Evolutionary conservation across 2,329 filamentous ascomycete genomes (phyloP), one percentile per base, ranked within the genome.

Genomic region (Verticillium nubilum): DNA sequence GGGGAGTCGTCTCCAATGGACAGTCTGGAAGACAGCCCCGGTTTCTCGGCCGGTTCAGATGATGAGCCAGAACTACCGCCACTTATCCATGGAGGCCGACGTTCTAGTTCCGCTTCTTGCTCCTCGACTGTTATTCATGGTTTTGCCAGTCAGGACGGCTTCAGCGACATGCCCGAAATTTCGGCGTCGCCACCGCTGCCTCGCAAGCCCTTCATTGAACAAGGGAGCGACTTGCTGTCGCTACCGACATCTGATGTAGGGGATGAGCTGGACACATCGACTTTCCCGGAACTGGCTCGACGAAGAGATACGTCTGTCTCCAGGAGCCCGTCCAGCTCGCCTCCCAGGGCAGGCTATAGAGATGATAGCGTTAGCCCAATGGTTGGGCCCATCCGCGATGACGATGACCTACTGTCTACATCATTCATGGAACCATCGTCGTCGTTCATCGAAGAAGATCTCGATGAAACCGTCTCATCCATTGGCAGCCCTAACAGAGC

Each of bases 391-490:
- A 66, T 75, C 7, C 72, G 75, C 4, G 74, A 77, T 47, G 71
- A 76, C 23, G 75, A 76, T 9, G 76, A 75, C 15, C 72, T 74
- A 13, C 62, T 66, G 23, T 53, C 52, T 5, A 28, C 25, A 6
- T 53, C 52, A 6, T 29, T 53, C 52, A 19, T 63, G 13, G 63
- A 69, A 26, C 76, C 75, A 2, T 76, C 73, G 37, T 73, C 76
- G 29, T 79, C 78, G 0, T 78, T 77, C 26, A 63, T 74, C 4
- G 78, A 81, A 19, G 79, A 80, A n/a, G 79, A 80, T 37, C 76
- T 76, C 26, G 80, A 83, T 12, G 74, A 77, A 54, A 72, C 73
- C 0, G 62, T 63, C 10, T 53, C 52, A 13, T 68, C 67, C 50
- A 69, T 74, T 1, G 69, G 70, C 5, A 66, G 67, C 42, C 76